These are phyloP conservation scores for Russula dissimulans DNA, from an alignment of 768 basidiomycete species.

Conservation along the genomic window DNA sequence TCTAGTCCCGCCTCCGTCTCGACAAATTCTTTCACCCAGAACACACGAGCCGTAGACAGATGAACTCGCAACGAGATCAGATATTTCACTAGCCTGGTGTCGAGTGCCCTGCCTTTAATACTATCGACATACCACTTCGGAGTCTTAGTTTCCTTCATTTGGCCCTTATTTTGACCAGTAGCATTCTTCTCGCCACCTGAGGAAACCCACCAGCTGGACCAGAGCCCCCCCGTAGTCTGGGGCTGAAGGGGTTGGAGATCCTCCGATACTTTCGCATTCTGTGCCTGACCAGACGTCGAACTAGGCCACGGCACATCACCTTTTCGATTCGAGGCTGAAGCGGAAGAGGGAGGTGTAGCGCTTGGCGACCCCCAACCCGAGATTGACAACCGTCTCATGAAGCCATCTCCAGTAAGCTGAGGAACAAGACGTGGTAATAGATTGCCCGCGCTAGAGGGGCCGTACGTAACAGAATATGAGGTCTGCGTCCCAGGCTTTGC, in stretches of 20 bases:
- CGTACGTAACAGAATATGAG: slow-evolving; percentile 44
- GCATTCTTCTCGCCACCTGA: slow-evolving; percentile 45
- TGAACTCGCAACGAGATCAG: slow-evolving; percentile 78
- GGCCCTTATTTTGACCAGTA: slow-evolving; percentile 22
- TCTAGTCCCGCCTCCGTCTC: slow-evolving; percentile 55
- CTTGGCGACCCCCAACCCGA: slow-evolving; percentile 44
- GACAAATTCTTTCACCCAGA: slow-evolving; percentile 77
- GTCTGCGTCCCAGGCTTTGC: slow-evolving; percentile 27
- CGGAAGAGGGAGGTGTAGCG: slow-evolving; percentile 30
- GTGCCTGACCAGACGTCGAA: neutral
- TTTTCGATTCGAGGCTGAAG: slow-evolving; percentile 28
- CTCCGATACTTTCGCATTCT: slow-evolving; percentile 7
- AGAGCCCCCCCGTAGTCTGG: slow-evolving; percentile 68
- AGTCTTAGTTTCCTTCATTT: slow-evolving; percentile 35
- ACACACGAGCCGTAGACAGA: slow-evolving; percentile 69
- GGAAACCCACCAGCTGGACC: slow-evolving; percentile 69
- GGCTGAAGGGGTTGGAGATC: slow-evolving; percentile 36
- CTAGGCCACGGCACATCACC: slow-evolving; percentile 32
- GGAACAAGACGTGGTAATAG: slow-evolving; percentile 62
- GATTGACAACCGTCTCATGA: slow-evolving; percentile 62
- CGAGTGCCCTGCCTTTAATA: slow-evolving; percentile 45
- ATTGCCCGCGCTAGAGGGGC: slow-evolving; percentile 47
- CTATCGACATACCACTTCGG: slow-evolving; percentile 57
- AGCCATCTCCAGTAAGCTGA: slow-evolving; percentile 65
- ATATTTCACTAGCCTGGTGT: slow-evolving; percentile 61